Evolutionary conservation across 495 filamentous ascomycete species (phyloP), one percentile per base, ranked within the genome.

Genomic region (Jackrogersella multiformis): DNA sequence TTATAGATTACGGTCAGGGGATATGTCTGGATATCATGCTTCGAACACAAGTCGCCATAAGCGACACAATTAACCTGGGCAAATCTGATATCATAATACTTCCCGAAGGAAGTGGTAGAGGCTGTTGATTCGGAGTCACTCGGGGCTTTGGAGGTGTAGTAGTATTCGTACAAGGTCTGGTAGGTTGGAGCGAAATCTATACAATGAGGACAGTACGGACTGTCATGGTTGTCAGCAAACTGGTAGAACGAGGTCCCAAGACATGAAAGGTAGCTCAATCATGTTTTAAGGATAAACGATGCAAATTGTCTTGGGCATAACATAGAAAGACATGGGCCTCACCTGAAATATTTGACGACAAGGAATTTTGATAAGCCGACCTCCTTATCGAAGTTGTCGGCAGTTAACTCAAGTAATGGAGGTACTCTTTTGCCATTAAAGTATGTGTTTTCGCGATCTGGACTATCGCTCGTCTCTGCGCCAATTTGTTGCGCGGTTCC

Each of bases 91-190:
- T 96, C 86, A 76, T 97, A 98, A 75, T 88, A 95, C 34, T 84
- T 80, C n/a, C 80, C 81, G 54, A 88, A 88, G 18, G 73, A 64
- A 15, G 62, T n/a, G 18, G 68, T 56, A 20, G 58, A 52, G 1
- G 66, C 45, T 23, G 62, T 35, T n/a, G 66, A 68, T 15, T 73
- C 58, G n/a, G 70, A 38, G 51, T 80, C 72, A 23, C 56, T 46
- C 45, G 80, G 66, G 52, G 70, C 73, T 70, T 91, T 88, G n/a
- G 91, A 95, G 5, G 94, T 97, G 76, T 94, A 97, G 80, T 97
- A 97, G 78, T 87, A 97, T 76, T 98, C 95, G 79, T 97, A 96
- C 20, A 96, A 80, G 5, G 94, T 97, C 80, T 97, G 92, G 84
- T 88, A 98, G 52, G 86, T 88, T 23, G 96, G 96, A 32, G 91